phyloP scores from a whole-genome alignment of 23 red algal genomes.

The Chondrus crispus region DNA sequence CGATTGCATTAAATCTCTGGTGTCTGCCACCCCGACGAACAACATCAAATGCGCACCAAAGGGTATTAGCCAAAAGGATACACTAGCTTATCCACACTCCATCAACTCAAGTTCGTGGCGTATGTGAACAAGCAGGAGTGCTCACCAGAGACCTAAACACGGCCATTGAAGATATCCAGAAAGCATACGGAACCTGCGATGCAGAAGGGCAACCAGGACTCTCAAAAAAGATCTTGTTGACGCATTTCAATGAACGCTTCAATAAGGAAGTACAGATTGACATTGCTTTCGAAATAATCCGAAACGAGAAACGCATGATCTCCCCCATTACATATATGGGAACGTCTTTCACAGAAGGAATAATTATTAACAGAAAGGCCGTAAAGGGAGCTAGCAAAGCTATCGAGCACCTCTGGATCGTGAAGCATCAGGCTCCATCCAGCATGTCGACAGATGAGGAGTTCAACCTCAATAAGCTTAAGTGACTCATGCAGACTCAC shows the following conservation, averaged over 20 bases:
- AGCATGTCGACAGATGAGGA: conserved; percentile 1
- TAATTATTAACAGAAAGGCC: neutral
- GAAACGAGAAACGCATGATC: neutral
- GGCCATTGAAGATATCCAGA: neutral
- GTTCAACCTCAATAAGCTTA: neutral
- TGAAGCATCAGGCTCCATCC: neutral
- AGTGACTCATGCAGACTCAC: neutral
- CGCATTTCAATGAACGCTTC: neutral
- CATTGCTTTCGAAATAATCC: neutral
- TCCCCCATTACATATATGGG: neutral
- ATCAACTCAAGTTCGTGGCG: neutral
- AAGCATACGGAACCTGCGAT: neutral
- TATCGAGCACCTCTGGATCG: neutral
- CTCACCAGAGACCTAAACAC: neutral
- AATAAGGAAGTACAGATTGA: neutral
- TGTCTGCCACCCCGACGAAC: no score
- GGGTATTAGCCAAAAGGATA: neutral
- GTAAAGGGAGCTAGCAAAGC: neutral
- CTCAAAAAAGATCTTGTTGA: neutral
- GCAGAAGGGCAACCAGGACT: neutral
- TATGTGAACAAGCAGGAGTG: neutral
- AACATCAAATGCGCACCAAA: no score
- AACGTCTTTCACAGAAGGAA: neutral
- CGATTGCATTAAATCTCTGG: no score
- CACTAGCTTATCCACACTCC: neutral